These are phyloP conservation scores for Orbilia quercus DNA, from an alignment of 2,329 filamentous ascomycete species.

Conservation along the genomic window DNA sequence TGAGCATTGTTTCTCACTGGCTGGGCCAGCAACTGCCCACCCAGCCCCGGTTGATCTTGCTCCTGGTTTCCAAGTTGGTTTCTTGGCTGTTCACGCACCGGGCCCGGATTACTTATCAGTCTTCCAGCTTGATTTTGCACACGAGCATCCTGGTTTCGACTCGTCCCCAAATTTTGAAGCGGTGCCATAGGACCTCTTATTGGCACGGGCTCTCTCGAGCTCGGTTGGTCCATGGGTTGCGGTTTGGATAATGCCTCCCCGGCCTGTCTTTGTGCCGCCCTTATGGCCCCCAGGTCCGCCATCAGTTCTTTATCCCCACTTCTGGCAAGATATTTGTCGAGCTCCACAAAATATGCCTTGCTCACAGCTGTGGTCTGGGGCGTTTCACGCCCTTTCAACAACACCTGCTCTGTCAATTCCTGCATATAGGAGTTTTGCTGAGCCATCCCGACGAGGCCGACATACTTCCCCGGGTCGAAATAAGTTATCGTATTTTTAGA, in stretches of 20 bases:
- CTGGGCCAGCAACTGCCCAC: too few species aligned
- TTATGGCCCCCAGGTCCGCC: not conserved
- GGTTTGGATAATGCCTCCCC: not conserved
- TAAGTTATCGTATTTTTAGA: not conserved
- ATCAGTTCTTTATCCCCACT: not conserved
- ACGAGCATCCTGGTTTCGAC: too few species aligned
- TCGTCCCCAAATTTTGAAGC: too few species aligned
- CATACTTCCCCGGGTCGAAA: not conserved
- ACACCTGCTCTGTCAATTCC: slow-evolving; percentile 9
- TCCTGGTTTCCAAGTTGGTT: too few species aligned
- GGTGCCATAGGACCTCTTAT: too few species aligned
- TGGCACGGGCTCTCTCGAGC: too few species aligned
- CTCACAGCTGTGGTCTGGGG: not conserved
- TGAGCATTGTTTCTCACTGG: too few species aligned
- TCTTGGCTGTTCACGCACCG: too few species aligned
- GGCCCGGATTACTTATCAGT: too few species aligned
- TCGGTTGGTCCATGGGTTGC: too few species aligned
- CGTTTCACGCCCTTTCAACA: not conserved
- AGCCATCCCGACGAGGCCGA: not conserved
- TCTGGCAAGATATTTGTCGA: not conserved
- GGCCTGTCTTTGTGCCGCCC: not conserved
- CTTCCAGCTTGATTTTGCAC: too few species aligned
- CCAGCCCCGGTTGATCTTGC: too few species aligned
- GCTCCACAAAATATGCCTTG: not conserved
- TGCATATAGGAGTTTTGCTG: not conserved